These are phyloP conservation scores for Pontederia crassipes DNA, from an alignment of 176 grass and related monocot species.

Conservation along the genomic window DNA sequence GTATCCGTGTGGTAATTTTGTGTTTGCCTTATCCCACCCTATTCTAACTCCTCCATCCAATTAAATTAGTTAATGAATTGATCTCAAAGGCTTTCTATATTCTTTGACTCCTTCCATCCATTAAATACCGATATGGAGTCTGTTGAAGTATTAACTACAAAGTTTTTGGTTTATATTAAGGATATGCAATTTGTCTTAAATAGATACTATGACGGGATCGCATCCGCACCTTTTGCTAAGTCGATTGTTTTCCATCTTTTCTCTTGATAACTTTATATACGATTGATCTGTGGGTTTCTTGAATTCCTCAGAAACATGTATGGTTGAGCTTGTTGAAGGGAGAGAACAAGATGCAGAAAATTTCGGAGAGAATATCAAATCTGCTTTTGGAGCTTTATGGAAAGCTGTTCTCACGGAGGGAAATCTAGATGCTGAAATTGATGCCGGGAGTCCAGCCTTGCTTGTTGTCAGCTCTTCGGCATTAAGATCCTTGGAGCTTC, in stretches of 20 bases:
- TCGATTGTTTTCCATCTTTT: neutral
- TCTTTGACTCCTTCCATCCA: no score
- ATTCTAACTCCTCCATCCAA: no score
- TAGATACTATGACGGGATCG: no score
- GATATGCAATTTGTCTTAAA: no score
- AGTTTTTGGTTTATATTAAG: no score
- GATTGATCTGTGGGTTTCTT: neutral
- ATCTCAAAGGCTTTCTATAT: no score
- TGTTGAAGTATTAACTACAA: no score
- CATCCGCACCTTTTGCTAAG: no score
- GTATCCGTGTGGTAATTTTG: no score
- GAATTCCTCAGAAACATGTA: constrained; percentile 44
- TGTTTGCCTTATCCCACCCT: no score
- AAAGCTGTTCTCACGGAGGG: constrained; percentile 58
- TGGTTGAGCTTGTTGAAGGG: constrained; percentile 62
- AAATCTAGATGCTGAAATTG: constrained; percentile 22
- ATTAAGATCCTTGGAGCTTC: constrained; percentile 67
- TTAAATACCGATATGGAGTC: no score
- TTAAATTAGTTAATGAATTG: no score
- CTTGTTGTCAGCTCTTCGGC: constrained; percentile 68
- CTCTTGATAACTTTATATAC: neutral
- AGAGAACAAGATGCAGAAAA: constrained; percentile 48
- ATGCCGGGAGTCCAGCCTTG: constrained; percentile 48
- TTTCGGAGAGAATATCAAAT: constrained; percentile 64
- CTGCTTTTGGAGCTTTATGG: constrained; percentile 40